Base-by-base conservation (phyloP, 2,329 filamentous ascomycete genomes). In the Thyridium curvatum region DNA sequence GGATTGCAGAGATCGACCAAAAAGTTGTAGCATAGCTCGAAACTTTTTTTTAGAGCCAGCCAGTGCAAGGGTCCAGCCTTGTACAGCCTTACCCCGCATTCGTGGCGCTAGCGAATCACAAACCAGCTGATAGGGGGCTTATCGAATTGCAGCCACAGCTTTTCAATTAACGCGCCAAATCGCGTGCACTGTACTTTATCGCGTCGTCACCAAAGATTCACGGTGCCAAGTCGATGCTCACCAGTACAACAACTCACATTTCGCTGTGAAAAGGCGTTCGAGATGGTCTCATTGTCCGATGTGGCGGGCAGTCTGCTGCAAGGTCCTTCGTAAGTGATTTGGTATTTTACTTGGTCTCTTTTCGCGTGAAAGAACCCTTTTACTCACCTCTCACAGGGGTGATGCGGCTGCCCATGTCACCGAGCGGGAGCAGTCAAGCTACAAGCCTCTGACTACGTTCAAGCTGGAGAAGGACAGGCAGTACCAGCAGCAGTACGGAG, bases 401-500 rank as follows among this genome's bases (percentile, higher is more conserved):
- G 49, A 64, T 41, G 51, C 56, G 32, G 59, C 43, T 9, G 39
- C 61, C 21, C 49, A 60, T 26, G 52, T 60, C 12, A 62, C 75
- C 16, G 65, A 77, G 35, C 81, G 66, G 61, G 34, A 49, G 69
- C 47, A 53, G 32, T 73, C 72, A 8, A 56, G 57, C 40, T 97
- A 96, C 68, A 82, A 79, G 41, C 81, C 91, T 1, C 72, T 94
- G 18, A 66, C 79, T 39, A 84, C 82, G 8, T 97, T 89, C 61
- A 68, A 68, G 35, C 77, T 97, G 9, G 75, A 85, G 17, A 82
- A 74, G 52, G 68, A 74, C 42, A 74, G 74, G 45, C 84, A 89
- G 39, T 98, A 97, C 60, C 74, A 90, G 59, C 93, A 97, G 60
- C 93, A 98, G 65, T 98, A 86, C 74, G 87, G 85, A 46, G 93